Evolutionary conservation across 352 stramenopile genomes (phyloP).

Genomic region (Globisporangium irregulare): DNA sequence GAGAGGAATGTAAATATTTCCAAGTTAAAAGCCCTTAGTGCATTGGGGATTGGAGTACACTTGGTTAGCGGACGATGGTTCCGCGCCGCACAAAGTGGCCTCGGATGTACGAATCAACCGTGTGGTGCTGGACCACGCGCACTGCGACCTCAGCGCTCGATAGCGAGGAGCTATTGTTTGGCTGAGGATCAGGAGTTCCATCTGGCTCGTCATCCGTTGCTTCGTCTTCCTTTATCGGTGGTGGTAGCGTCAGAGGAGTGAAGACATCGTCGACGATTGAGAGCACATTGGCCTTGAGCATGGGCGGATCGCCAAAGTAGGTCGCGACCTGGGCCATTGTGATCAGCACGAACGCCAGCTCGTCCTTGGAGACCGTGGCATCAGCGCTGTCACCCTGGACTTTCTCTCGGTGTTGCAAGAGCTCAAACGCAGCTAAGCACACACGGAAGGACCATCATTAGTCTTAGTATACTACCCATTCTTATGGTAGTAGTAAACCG

Average conservation of each 20-base stretch:
- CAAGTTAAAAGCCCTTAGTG: too few species aligned
- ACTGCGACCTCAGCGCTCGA: neutral
- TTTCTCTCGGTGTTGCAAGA: slow-evolving; percentile 16
- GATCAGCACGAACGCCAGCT: slow-evolving; percentile 43
- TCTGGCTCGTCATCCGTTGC: slow-evolving; percentile 10
- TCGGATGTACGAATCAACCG: slow-evolving; percentile 44
- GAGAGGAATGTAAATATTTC: neutral
- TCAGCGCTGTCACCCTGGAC: slow-evolving; percentile 1
- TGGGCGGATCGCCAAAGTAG: slow-evolving; percentile 54
- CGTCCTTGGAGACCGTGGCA: slow-evolving; percentile 14
- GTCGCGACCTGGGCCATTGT: slow-evolving; percentile 41
- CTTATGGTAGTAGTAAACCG: neutral
- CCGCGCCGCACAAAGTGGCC: slow-evolving; percentile 9
- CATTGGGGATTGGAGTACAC: neutral
- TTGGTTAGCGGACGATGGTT: neutral
- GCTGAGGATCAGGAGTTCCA: neutral
- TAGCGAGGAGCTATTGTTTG: slow-evolving; percentile 24
- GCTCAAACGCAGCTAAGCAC: slow-evolving; percentile 14
- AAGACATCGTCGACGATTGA: slow-evolving; percentile 30
- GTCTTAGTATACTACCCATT: neutral
- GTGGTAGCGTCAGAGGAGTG: neutral
- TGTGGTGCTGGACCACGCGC: slow-evolving; percentile 29
- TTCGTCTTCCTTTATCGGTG: slow-evolving; percentile 11
- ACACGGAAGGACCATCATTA: neutral
- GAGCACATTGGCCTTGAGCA: slow-evolving; percentile 31